phyloP scores from a whole-genome alignment of 2,329 filamentous ascomycete genomes.

The Dryadomyces sulphureus region DNA sequence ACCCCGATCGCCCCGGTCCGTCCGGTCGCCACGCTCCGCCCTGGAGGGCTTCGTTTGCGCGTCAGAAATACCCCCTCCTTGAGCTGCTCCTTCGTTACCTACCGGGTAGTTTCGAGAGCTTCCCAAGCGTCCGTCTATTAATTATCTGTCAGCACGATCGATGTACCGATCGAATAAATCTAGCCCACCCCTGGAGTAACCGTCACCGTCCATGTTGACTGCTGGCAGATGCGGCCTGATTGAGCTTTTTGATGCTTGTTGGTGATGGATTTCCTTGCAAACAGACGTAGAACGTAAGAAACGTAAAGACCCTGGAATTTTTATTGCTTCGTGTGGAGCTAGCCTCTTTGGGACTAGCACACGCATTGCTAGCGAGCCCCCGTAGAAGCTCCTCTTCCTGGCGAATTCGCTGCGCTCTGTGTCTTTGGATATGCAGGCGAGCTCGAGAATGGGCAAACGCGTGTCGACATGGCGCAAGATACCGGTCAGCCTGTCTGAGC shows the following conservation, averaged over 20 bases:
- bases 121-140: conserved; percentile 30
- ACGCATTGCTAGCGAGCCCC: background rate
- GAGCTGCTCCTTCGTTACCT: conserved; percentile 2
- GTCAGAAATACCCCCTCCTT: rapidly evolving
- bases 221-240: background rate
- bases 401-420: background rate
- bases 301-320: background rate
- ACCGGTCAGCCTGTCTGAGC: conserved; percentile 65
- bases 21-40: background rate
- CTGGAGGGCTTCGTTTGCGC: conserved; percentile 5
- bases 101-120: conserved; percentile 40
- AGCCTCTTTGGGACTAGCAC: background rate
- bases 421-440: too few relatives aligned
- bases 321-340: background rate
- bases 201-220: conserved; percentile 10
- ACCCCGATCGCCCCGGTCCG: background rate
- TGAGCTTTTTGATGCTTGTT: background rate
- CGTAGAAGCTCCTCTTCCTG: background rate
- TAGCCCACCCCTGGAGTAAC: conserved; percentile 7
- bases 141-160: background rate
- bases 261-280: background rate
- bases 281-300: background rate
- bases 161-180: conserved; percentile 1
- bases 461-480: conserved; percentile 65
- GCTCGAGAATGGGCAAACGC: background rate